Base-by-base conservation (phyloP, 1,284 basidiomycete genomes). In the Ganoderma resinaceum region DNA sequence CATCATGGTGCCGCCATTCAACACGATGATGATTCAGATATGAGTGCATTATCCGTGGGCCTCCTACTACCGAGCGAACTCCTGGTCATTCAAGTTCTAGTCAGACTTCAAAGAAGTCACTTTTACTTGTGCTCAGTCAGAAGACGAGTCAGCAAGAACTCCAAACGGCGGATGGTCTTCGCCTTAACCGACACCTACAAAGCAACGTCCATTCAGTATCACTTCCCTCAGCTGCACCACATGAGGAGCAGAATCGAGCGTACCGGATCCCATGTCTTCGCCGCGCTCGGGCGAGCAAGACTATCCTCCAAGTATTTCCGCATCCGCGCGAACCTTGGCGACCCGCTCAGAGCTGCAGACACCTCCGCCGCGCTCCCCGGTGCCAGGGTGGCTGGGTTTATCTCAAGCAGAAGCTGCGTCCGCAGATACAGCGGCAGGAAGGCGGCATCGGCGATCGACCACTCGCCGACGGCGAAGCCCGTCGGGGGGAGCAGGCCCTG, bases 371-470 rank as follows among this genome's bases (percentile, higher is more conserved):
- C 79, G 37, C 77, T 68, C 3, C 77, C 81, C 43, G 64, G 62
- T 0, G 70, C 67, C 66, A 68, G 79, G 18, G 59, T 70, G 8
- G 79, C 80, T 16, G 79, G n/a, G n/a, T 80, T 78, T 53, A 79
- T 76, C 52, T 68, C 62, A 20, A 76, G 58, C 49, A 67, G n/a
- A 11, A 76, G 6, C 23, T 74, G 67, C 42, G 80, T 35, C 11
- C 82, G 74, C 53, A 72, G 76, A 5, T 81, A 26, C 74, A 83
- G 79, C 0, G 82, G 80, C 14, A 80, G 72, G 37, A 88, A 73
- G 1, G 86, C 84, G 14, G 84, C 84, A 68, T 90, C 89, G 2
- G 88, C 89, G 66, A 84, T 86, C 49, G 84, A 87, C 63, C 76
- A 82, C 37, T 79, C 52, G 2, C 79, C 82, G 6, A 78, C 75